Conservation (phyloP, 306 rosid genomes). For the Hippophae tibetana region DNA sequence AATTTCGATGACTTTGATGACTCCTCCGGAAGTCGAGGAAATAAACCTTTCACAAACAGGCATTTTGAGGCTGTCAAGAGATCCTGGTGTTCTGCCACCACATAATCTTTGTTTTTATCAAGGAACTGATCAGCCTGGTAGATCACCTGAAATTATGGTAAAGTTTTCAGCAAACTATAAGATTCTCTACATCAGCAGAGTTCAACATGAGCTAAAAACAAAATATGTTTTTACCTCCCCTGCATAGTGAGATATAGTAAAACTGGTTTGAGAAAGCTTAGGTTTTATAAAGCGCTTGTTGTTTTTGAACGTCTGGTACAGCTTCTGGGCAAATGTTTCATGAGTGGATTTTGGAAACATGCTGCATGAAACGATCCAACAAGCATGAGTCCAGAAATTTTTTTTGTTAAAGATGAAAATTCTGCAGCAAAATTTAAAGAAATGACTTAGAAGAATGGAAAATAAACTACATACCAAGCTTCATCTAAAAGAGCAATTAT, state of each 20-base stretch:
- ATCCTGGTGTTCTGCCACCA: constrained; percentile 94
- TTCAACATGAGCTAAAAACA: constrained; percentile 17
- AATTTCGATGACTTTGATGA: constrained; percentile 89
- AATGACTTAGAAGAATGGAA: constrained; percentile 9
- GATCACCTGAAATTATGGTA: constrained; percentile 50
- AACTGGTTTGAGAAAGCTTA: constrained; percentile 96
- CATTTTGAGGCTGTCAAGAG: constrained; percentile 81
- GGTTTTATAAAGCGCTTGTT: constrained; percentile 98
- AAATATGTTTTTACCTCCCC: constrained; percentile 71
- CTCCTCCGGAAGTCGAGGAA: constrained; percentile 83
- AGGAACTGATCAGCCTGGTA: constrained; percentile 92
- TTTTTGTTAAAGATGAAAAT: constrained; percentile 18
- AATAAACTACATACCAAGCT: constrained; percentile 79
- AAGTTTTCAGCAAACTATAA: constrained; percentile 14
- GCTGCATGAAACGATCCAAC: constrained; percentile 45
- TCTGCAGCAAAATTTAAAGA: constrained; percentile 19
- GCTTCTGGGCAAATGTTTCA: constrained; percentile 96
- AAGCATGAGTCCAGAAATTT: constrained; percentile 32
- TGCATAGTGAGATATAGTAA: constrained; percentile 87
- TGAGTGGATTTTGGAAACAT: constrained; percentile 99
- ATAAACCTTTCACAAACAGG: constrained; percentile 74
- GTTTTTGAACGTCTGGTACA: constrained; percentile 92
- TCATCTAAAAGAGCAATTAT: constrained; percentile 91
- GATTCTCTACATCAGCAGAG: constrained; percentile 7
- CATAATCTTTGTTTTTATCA: constrained; percentile 99